Evolutionary conservation across 1,284 basidiomycete species (phyloP).

Genomic region (Marasmius oreades): DNA sequence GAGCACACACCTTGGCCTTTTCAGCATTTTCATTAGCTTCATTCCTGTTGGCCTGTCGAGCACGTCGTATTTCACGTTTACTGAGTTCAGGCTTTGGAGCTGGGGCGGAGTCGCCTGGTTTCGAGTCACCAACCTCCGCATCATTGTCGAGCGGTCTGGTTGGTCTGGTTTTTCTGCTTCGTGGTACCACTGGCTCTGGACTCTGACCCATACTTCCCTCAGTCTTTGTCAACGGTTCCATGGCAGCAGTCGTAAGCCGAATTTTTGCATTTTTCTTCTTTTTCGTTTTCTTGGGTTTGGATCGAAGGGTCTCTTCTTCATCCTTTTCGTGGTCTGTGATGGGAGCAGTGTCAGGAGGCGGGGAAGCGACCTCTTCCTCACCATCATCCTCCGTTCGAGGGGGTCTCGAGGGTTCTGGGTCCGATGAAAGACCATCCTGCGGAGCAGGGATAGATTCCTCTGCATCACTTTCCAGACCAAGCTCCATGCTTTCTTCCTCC

Average conservation of each 20-base stretch:
- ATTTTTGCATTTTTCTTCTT: conserved; percentile 17
- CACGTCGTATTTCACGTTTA: conserved; percentile 80
- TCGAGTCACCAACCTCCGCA: conserved; percentile 4
- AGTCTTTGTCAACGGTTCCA: conserved; percentile 20
- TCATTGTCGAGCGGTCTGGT: conserved; percentile 17
- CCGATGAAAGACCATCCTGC: neutral
- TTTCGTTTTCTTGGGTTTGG: conserved; percentile 14
- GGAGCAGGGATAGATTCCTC: conserved; percentile 14
- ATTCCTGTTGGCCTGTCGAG: conserved; percentile 76
- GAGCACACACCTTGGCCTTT: conserved; percentile 15
- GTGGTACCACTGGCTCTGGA: conserved; percentile 10
- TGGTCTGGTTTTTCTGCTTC: conserved; percentile 18
- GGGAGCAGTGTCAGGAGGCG: neutral
- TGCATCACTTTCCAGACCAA: conserved; percentile 39
- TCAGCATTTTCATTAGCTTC: conserved; percentile 35
- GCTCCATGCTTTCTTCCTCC: conserved; percentile 69
- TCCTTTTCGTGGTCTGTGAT: neutral
- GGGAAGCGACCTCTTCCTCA: neutral
- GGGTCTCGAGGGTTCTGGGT: neutral
- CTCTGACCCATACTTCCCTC: conserved; percentile 16
- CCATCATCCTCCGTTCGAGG: conserved; percentile 16
- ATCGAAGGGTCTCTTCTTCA: neutral
- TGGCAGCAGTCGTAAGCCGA: conserved; percentile 15
- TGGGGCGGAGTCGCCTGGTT: neutral
- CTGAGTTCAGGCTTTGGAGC: conserved; percentile 40